phyloP scores from a whole-genome alignment of 768 basidiomycete species.

The Boletus subcaerulescens region DNA sequence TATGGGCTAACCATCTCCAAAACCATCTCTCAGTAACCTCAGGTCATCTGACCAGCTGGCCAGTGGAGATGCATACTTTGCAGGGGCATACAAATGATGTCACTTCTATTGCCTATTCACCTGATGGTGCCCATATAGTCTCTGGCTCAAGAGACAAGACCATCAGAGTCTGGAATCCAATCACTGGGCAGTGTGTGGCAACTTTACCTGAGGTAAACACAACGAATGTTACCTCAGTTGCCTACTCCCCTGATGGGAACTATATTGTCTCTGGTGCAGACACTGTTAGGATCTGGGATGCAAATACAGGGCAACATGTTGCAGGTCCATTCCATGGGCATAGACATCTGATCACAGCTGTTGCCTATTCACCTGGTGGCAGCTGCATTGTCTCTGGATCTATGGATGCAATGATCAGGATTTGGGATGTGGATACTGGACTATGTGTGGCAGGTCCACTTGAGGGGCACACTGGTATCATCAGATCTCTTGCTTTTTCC shows the following conservation, averaged over 20 bases:
- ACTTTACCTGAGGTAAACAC: constrained; percentile 3
- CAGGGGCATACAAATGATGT: constrained; percentile 15
- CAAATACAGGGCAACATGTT: constrained; percentile 9
- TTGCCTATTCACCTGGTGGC: constrained; percentile 21
- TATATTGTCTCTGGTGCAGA: constrained; percentile 16
- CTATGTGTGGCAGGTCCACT: not conserved
- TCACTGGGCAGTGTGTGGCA: constrained; percentile 13
- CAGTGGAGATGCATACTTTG: constrained; percentile 15
- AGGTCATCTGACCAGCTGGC: constrained; percentile 12
- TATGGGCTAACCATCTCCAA: constrained; percentile 21
- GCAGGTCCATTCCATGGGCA: constrained; percentile 15
- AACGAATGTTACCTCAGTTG: not conserved
- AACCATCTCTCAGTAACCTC: constrained; percentile 9
- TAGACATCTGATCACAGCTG: not conserved
- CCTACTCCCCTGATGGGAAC: constrained; percentile 27
- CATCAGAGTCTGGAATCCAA: constrained; percentile 19
- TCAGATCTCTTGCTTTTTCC: constrained; percentile 12
- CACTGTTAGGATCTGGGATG: constrained; percentile 24
- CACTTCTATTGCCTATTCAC: constrained; percentile 20
- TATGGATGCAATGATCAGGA: constrained; percentile 5
- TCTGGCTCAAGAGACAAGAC: constrained; percentile 23
- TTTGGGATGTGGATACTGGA: constrained; percentile 19
- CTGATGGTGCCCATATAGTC: constrained; percentile 21
- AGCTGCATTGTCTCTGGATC: constrained; percentile 23
- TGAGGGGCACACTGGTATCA: not conserved